A percentile compares a stretch with the other conserved stretches of the same genome.
These are phyloP conservation scores for Xylona heveae DNA, from an alignment of 495 filamentous ascomycete species.

Conservation along the genomic window DNA sequence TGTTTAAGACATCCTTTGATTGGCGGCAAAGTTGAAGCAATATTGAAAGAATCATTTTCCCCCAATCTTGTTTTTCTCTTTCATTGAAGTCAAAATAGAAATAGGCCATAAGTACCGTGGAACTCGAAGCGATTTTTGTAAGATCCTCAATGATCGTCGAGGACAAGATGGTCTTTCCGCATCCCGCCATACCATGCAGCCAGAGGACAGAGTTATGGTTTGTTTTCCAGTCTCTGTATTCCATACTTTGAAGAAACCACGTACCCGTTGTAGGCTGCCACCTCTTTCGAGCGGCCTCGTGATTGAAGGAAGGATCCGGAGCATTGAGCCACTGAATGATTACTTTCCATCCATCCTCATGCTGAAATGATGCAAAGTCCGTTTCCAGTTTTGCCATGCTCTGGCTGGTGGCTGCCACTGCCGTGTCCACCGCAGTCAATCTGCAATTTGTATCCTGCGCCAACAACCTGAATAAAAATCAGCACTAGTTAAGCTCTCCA, in stretches of 20 bases:
- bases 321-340: background rate
- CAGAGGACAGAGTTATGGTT: background rate
- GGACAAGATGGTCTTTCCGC: conserved; percentile 4
- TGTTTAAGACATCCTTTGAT: background rate
- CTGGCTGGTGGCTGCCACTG: background rate
- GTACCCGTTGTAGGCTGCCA: conserved; percentile 1
- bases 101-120: background rate
- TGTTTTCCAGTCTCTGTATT: background rate
- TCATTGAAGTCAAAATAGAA: conserved; percentile 7
- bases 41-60: background rate
- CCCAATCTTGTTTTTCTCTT: background rate
- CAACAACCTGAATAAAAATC: background rate
- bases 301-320: background rate
- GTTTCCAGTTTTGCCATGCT: background rate
- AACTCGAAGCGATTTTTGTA: background rate
- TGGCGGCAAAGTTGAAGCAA: background rate
- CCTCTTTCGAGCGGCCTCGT: background rate
- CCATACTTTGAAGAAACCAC: conserved; percentile 2
- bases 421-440: background rate
- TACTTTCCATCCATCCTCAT: background rate
- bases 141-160: conserved; percentile 1
- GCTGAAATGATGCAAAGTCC: background rate
- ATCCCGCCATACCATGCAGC: conserved; percentile 3
- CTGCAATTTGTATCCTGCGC: background rate
- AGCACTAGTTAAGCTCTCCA: no score